phyloP scores from a whole-genome alignment of 2,329 filamentous ascomycete species.

The Dothistroma septosporum region DNA sequence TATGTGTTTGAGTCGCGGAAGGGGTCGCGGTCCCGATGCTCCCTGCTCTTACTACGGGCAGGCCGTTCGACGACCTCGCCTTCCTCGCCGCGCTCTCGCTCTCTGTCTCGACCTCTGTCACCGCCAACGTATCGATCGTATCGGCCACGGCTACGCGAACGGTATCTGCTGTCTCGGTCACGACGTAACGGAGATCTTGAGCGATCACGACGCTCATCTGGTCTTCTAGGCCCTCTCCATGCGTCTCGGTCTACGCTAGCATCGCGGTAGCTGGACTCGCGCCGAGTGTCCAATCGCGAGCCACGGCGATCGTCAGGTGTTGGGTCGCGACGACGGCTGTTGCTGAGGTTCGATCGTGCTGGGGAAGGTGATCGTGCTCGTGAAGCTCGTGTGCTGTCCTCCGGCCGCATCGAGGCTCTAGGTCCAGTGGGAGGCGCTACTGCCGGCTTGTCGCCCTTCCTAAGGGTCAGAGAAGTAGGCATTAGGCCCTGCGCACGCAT shows the following conservation, averaged over 20 bases:
- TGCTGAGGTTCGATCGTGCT: conserved; percentile 24
- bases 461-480: conserved; percentile 32
- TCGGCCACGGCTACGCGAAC: conserved; percentile 16
- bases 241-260: conserved; percentile 32
- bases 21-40: conserved; percentile 8
- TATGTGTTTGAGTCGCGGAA: conserved; percentile 12
- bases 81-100: conserved; percentile 36
- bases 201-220: conserved; percentile 21
- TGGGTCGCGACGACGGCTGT: conserved; percentile 23
- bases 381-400: background rate
- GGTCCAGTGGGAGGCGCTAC: conserved; percentile 17
- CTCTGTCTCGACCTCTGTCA: conserved; percentile 37
- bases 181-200: background rate
- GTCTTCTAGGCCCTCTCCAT: conserved; percentile 26
- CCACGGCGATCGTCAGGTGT: conserved; percentile 26
- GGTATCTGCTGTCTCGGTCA: conserved; percentile 15
- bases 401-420: conserved; percentile 13
- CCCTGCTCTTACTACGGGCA: conserved; percentile 20
- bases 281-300: conserved; percentile 19
- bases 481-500: conserved; percentile 32
- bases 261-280: conserved; percentile 29
- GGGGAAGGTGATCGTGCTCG: conserved; percentile 30
- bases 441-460: conserved; percentile 26
- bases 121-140: conserved; percentile 5
- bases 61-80: conserved; percentile 31